phyloP scores from a whole-genome alignment of 106 monocot species.

The Dendrobium officinale region DNA sequence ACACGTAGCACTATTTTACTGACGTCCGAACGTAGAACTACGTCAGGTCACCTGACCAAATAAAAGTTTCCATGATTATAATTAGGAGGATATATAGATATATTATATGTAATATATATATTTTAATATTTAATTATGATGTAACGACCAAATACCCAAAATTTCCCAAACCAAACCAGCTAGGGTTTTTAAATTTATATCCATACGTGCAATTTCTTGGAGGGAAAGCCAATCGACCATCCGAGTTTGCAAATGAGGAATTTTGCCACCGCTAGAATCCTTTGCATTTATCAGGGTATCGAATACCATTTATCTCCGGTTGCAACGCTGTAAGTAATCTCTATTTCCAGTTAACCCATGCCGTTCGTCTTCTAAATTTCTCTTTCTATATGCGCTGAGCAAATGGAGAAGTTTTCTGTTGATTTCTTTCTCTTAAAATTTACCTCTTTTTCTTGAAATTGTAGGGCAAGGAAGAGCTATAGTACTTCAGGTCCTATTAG shows the following conservation, averaged over 20 bases:
- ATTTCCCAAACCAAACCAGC: too few relatives aligned
- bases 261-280: neutral
- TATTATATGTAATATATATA: too few relatives aligned
- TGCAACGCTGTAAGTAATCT: constrained; percentile 7
- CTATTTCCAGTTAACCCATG: neutral
- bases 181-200: neutral
- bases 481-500: constrained; percentile 11
- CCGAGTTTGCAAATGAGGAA: constrained; percentile 2
- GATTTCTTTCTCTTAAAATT: neutral
- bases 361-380: too few relatives aligned
- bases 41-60: too few relatives aligned
- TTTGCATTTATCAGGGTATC: neutral
- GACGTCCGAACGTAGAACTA: too few relatives aligned
- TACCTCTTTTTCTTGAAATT: neutral
- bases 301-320: neutral
- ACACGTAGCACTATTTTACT: too few relatives aligned
- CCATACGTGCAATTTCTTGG: neutral
- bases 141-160: too few relatives aligned
- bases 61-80: too few relatives aligned
- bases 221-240: neutral
- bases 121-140: too few relatives aligned
- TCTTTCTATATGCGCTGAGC: neutral
- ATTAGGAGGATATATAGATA: too few relatives aligned
- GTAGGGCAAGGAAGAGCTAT: constrained; percentile 11
- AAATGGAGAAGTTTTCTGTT: neutral